These are phyloP conservation scores for Nyssa sinensis DNA, from an alignment of 148 eudicot species.

Conservation along the genomic window DNA sequence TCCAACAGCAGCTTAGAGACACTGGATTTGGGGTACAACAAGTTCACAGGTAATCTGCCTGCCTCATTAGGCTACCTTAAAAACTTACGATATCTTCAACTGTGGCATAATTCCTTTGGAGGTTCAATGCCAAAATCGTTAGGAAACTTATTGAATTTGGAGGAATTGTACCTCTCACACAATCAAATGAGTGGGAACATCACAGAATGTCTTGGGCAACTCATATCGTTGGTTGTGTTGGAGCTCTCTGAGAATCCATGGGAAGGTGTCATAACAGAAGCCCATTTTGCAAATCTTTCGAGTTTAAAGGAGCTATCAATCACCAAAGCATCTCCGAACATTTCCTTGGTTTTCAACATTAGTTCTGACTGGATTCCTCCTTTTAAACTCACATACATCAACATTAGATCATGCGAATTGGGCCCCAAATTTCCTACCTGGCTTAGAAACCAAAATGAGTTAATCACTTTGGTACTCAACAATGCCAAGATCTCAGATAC, in stretches of 20 bases:
- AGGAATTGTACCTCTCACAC: slow-evolving; percentile 2
- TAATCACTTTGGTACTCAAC: slow-evolving; percentile 1
- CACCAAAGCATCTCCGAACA: not conserved
- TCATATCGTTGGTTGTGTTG: not conserved
- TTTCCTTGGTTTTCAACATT: slow-evolving; percentile 21
- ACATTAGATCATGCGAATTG: slow-evolving; percentile 12
- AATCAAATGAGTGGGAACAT: slow-evolving; percentile 25
- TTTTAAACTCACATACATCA: slow-evolving; percentile 11
- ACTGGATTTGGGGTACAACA: slow-evolving; percentile 13
- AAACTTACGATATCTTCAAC: slow-evolving; percentile 5
- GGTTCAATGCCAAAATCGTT: slow-evolving; percentile 21
- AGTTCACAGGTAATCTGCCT: slow-evolving; percentile 15
- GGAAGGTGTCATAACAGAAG: slow-evolving; percentile 24
- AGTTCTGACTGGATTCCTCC: slow-evolving; percentile 24
- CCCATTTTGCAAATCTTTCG: slow-evolving; percentile 19
- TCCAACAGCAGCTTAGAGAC: slow-evolving; percentile 13
- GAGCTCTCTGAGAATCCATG: slow-evolving; percentile 19
- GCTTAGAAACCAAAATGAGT: slow-evolving; percentile 15
- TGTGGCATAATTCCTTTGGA: slow-evolving; percentile 13
- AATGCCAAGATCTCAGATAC: slow-evolving; percentile 12
- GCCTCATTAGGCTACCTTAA: slow-evolving; percentile 11
- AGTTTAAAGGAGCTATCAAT: slow-evolving; percentile 16
- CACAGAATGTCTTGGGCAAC: slow-evolving; percentile 16
- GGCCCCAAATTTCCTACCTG: slow-evolving; percentile 26
- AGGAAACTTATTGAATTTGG: slow-evolving; percentile 15